phyloP scores from a whole-genome alignment of 495 filamentous ascomycete genomes.

The Penicillium cosmopolitanum region DNA sequence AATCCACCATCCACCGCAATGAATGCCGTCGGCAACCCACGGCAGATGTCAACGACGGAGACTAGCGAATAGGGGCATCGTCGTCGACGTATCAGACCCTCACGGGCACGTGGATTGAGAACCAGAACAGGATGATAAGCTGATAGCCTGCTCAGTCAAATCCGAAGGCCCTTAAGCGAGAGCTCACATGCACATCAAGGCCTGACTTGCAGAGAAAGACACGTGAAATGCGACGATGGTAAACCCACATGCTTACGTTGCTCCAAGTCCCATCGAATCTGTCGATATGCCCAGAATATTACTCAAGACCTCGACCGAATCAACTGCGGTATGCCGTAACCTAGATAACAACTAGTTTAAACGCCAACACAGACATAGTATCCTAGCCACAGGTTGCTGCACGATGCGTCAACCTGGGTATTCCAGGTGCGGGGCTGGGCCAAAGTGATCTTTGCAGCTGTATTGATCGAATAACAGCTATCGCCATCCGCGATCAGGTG shows the following conservation, averaged over 20 bases:
- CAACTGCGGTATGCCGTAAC: too few species aligned
- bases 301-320: neutral
- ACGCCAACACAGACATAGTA: too few species aligned
- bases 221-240: constrained; percentile 24
- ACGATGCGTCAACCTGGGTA: too few species aligned
- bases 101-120: constrained; percentile 3
- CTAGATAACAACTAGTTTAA: too few species aligned
- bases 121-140: constrained; percentile 1
- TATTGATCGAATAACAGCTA: too few species aligned
- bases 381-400: too few species aligned
- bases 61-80: neutral
- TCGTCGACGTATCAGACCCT: neutral
- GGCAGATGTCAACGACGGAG: neutral
- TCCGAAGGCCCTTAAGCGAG: neutral
- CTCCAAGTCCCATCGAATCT: constrained; percentile 14
- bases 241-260: constrained; percentile 23
- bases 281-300: neutral
- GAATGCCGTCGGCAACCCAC: neutral
- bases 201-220: constrained; percentile 22
- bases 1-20: neutral
- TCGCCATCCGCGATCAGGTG: too few species aligned
- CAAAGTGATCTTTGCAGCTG: too few species aligned
- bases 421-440: too few species aligned
- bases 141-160: neutral
- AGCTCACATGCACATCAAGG: constrained; percentile 1